Evolutionary conservation across 345 rosid genomes (phyloP).

Genomic region (Anastatica hierochuntica): DNA sequence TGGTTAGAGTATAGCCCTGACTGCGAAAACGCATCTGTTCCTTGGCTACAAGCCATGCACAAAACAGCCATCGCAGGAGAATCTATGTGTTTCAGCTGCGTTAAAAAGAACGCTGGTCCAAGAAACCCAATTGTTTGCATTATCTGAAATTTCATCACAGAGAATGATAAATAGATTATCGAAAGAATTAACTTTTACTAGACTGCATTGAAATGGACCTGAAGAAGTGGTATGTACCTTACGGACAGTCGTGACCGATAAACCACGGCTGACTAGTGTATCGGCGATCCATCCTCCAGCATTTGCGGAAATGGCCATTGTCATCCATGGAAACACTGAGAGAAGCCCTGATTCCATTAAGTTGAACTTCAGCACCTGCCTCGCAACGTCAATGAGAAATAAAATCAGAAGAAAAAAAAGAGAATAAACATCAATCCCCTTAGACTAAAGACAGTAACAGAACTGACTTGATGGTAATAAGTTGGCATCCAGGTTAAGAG

Average conservation of each 20-base stretch:
- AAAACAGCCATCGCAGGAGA: conserved; percentile 64
- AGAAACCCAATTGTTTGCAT: conserved; percentile 97
- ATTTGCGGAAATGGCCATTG: conserved; percentile 93
- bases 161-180: background rate
- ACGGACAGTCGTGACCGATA: conserved; percentile 70
- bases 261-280: conserved; percentile 78
- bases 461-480: conserved; percentile 75
- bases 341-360: conserved; percentile 81
- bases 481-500: conserved; percentile 98
- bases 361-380: conserved; percentile 79
- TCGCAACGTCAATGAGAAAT: background rate
- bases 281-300: conserved; percentile 96
- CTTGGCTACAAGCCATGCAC: conserved; percentile 84
- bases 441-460: background rate
- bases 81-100: conserved; percentile 82
- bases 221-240: conserved; percentile 44
- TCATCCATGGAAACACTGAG: conserved; percentile 85
- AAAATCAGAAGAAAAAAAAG: background rate
- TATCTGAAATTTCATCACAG: conserved; percentile 38
- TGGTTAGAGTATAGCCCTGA: conserved; percentile 92
- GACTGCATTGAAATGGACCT: background rate
- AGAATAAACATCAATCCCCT: background rate
- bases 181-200: background rate
- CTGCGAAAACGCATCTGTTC: conserved; percentile 92
- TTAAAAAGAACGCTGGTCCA: conserved; percentile 92